Evolutionary conservation across 1,284 basidiomycete genomes (phyloP).

Genomic region (Cystobasidium sp.): DNA sequence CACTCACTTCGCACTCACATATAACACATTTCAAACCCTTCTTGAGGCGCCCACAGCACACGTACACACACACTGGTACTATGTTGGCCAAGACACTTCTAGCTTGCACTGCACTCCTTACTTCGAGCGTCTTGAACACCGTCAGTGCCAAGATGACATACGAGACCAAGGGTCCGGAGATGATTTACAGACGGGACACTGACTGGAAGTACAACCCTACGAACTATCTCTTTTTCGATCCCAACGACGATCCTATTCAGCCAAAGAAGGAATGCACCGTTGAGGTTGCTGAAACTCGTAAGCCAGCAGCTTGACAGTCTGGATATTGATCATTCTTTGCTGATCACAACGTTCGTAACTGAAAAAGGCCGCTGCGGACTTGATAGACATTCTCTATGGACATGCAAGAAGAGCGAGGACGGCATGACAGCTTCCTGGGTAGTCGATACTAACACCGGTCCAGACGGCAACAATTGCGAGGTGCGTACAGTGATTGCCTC

Average conservation of each 20-base stretch:
- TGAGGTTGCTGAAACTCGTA: background rate
- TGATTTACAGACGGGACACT: background rate
- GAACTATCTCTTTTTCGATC: slow-evolving; percentile 7
- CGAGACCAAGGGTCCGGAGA: background rate
- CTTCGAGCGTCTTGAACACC: background rate
- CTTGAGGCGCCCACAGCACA: background rate
- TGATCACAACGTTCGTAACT: background rate
- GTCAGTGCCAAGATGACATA: background rate
- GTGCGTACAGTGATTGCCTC: too few relatives aligned
- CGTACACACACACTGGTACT: background rate
- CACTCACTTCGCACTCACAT: background rate
- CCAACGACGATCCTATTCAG: background rate
- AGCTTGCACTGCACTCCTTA: background rate
- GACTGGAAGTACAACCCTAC: background rate
- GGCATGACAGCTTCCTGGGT: background rate
- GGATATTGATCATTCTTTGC: background rate
- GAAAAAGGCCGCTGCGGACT: slow-evolving; percentile 5
- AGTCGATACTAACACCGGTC: background rate
- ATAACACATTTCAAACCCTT: background rate
- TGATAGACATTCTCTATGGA: slow-evolving; percentile 19
- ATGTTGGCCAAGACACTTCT: slow-evolving; percentile 6
- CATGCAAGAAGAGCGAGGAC: slow-evolving; percentile 13
- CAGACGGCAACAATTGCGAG: background rate
- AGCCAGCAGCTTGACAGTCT: background rate
- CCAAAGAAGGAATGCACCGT: background rate